Percentiles rank a stretch among this genome's conserved stretches.
Conservation (phyloP, 1,139 yeast genomes). For the Magnusiomyces suaveolens region DNA sequence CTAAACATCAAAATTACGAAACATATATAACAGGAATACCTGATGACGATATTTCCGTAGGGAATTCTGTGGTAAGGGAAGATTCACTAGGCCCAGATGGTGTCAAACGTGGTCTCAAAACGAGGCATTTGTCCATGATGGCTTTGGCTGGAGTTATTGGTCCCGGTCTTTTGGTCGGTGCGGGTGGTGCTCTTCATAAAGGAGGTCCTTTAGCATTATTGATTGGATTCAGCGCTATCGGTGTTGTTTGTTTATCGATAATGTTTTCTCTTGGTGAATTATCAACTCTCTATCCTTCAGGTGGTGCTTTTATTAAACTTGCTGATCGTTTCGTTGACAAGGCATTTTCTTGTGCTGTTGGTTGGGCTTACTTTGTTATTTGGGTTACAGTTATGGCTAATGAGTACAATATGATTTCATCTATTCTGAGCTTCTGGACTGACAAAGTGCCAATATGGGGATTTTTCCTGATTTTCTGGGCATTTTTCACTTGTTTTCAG, state of each 20-base stretch:
- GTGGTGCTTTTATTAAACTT: slow-evolving; percentile 53
- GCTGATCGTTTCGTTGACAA: slow-evolving; percentile 49
- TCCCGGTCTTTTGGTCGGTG: slow-evolving; percentile 57
- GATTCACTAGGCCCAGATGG: too few relatives aligned
- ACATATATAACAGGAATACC: too few relatives aligned
- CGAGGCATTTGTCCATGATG: slow-evolving; percentile 48
- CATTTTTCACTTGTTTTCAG: slow-evolving; percentile 45
- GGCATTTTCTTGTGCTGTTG: slow-evolving; percentile 52
- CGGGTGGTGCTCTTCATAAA: slow-evolving; percentile 46
- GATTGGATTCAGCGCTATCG: slow-evolving; percentile 49
- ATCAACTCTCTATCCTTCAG: slow-evolving; percentile 50
- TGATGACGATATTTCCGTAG: too few relatives aligned
- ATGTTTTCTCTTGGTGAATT: slow-evolving; percentile 59
- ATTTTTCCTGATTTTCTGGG: slow-evolving; percentile 48
- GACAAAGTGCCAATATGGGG: slow-evolving; percentile 55
- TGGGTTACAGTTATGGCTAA: slow-evolving; percentile 54
- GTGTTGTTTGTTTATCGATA: slow-evolving; percentile 47
- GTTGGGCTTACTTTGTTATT: slow-evolving; percentile 53
- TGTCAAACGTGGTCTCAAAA: slow-evolving; percentile 41
- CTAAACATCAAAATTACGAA: too few relatives aligned
- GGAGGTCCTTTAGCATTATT: slow-evolving; percentile 60
- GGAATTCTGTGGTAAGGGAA: too few relatives aligned
- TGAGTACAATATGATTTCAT: slow-evolving; percentile 48
- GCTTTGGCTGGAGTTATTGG: slow-evolving; percentile 61
- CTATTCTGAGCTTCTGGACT: slow-evolving; percentile 49